Conservation (phyloP, 306 rosid species). For the Dryas octopetala region DNA sequence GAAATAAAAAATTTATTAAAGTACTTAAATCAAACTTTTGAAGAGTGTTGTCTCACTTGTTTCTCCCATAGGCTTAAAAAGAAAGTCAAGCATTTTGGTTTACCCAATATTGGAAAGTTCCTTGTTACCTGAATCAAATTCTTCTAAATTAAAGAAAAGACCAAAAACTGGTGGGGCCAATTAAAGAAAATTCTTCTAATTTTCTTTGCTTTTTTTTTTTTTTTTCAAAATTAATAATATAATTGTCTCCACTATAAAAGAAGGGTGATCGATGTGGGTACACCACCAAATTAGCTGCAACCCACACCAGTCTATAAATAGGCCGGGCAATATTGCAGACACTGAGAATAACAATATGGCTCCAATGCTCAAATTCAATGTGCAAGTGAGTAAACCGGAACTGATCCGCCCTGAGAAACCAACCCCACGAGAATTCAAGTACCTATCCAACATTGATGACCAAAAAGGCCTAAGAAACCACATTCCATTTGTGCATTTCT, state of each 20-base stretch:
- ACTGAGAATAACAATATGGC: not conserved
- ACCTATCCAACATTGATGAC: conserved; percentile 32
- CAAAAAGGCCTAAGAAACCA: conserved; percentile 32
- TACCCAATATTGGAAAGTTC: too few species aligned
- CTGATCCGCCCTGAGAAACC: conserved; percentile 21
- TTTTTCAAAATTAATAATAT: too few species aligned
- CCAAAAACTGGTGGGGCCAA: too few species aligned
- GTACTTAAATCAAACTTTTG: too few species aligned
- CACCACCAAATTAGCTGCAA: not conserved
- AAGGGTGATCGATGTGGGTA: not conserved
- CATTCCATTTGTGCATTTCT: conserved; percentile 31
- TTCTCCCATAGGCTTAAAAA: too few species aligned
- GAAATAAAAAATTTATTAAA: too few species aligned
- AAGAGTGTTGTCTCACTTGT: too few species aligned
- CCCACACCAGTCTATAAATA: not conserved
- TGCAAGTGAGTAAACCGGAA: conserved; percentile 11
- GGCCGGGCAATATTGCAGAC: too few species aligned
- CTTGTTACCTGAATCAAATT: too few species aligned
- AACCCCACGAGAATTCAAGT: conserved; percentile 13
- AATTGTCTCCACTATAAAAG: not conserved
- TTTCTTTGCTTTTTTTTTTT: too few species aligned
- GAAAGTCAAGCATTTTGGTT: too few species aligned
- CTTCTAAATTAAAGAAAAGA: not conserved
- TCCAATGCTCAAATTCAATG: conserved; percentile 2
- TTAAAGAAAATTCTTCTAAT: too few species aligned